Evolutionary conservation across 495 filamentous ascomycete species (phyloP).

Genomic region (Copromyces sp.): DNA sequence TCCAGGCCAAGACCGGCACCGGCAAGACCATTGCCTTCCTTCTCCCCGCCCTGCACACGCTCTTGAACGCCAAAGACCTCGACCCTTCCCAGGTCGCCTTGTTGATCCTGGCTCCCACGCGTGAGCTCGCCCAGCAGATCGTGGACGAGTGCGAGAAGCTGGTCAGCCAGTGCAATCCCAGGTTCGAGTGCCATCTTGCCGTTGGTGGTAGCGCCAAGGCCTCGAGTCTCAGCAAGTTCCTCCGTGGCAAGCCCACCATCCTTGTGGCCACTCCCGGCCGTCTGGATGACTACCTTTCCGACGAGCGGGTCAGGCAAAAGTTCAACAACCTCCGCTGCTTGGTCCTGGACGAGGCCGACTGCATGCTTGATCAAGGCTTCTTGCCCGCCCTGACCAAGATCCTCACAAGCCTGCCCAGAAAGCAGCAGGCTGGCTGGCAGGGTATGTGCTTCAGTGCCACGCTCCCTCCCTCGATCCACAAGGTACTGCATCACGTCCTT

Average conservation of each 20-base stretch:
- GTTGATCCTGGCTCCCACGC: constrained; percentile 79
- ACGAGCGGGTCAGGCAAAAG: constrained; percentile 69
- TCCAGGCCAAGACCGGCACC: constrained; percentile 80
- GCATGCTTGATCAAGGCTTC: constrained; percentile 94
- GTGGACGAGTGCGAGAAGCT: constrained; percentile 66
- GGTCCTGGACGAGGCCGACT: constrained; percentile 87
- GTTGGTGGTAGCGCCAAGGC: constrained; percentile 94
- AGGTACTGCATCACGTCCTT: constrained; percentile 91
- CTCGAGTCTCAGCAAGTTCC: constrained; percentile 60
- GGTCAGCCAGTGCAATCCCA: constrained; percentile 49
- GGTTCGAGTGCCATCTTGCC: constrained; percentile 86
- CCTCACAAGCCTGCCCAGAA: constrained; percentile 55
- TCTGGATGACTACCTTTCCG: constrained; percentile 76
- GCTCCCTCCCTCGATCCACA: constrained; percentile 79
- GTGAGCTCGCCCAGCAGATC: constrained; percentile 87
- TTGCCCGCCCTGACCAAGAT: constrained; percentile 81
- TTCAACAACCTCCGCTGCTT: constrained; percentile 56
- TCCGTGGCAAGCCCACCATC: constrained; percentile 61
- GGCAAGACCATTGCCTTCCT: constrained; percentile 95
- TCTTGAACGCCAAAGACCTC: constrained; percentile 41
- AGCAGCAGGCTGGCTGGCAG: constrained; percentile 46
- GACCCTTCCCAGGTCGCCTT: constrained; percentile 39
- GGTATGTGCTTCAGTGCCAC: constrained; percentile 94
- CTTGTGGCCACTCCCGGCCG: constrained; percentile 88
- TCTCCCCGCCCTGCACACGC: constrained; percentile 55